Evolutionary conservation across 1,139 yeast species (phyloP).

Genomic region (Protomyces pachydermus): DNA sequence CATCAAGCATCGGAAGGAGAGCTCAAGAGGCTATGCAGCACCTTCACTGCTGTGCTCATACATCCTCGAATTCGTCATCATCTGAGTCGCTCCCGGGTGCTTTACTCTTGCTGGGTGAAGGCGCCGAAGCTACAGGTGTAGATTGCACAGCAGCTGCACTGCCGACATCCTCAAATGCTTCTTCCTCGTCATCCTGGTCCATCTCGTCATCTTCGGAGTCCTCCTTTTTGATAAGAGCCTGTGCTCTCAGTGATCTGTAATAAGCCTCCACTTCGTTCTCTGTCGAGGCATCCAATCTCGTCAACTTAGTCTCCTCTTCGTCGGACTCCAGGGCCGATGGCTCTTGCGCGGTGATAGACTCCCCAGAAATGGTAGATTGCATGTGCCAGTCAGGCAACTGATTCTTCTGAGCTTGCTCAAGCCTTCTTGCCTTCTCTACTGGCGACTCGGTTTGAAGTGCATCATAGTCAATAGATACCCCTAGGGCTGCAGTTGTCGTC

Average conservation of each 20-base stretch:
- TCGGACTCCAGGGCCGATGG: neutral
- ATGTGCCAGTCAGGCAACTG: slow-evolving; percentile 97
- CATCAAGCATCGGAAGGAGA: neutral
- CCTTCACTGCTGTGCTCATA: neutral
- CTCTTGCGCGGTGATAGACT: slow-evolving; percentile 9
- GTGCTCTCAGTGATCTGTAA: slow-evolving; percentile 32
- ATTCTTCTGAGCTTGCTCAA: slow-evolving; percentile 62
- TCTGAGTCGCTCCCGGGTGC: slow-evolving; percentile 3
- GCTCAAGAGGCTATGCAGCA: neutral
- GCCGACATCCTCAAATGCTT: slow-evolving; percentile 6
- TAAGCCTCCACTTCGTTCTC: slow-evolving; percentile 34
- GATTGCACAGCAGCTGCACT: neutral
- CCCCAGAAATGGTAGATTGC: slow-evolving; percentile 61
- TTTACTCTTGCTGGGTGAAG: neutral
- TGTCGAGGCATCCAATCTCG: slow-evolving; percentile 30
- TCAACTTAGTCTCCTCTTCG: slow-evolving; percentile 2
- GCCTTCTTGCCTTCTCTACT: slow-evolving; percentile 7
- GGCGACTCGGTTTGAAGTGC: slow-evolving; percentile 42
- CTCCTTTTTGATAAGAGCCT: slow-evolving; percentile 4
- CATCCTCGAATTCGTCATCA: slow-evolving; percentile 26
- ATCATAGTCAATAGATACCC: slow-evolving; percentile 72
- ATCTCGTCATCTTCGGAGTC: slow-evolving; percentile 30
- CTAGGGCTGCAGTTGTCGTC: slow-evolving; percentile 52
- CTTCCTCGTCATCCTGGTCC: slow-evolving; percentile 24
- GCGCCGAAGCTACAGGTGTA: neutral